Percentiles rank a stretch among this genome's conserved stretches.
phyloP scores from a whole-genome alignment of 139 green algal genomes.

The Spirogloea muscicola region DNA sequence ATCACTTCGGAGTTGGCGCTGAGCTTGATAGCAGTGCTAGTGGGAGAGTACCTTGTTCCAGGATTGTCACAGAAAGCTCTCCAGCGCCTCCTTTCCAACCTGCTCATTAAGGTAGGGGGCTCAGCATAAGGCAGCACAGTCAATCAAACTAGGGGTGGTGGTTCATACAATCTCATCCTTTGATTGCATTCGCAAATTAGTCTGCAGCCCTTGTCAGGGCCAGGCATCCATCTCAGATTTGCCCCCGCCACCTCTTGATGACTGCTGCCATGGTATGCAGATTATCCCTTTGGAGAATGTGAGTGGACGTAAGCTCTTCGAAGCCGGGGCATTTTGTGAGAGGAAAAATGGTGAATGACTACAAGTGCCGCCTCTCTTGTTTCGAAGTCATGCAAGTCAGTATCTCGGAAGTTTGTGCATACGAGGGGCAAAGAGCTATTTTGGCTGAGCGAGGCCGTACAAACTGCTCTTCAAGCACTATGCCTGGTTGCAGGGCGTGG shows the following conservation, averaged over 20 bases:
- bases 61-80: not conserved
- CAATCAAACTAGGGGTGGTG: too few relatives aligned
- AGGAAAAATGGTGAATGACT: conserved; percentile 80
- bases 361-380: not conserved
- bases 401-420: not conserved
- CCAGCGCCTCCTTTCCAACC: not conserved
- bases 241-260: not conserved
- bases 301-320: conserved; percentile 72
- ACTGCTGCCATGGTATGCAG: conserved; percentile 57
- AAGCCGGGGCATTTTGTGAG: conserved; percentile 81
- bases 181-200: not conserved
- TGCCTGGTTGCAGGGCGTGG: conserved; percentile 62
- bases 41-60: not conserved
- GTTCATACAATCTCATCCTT: not conserved
- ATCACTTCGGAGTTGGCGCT: conserved; percentile 17
- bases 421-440: not conserved
- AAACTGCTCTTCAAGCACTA: not conserved
- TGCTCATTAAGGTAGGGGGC: not conserved
- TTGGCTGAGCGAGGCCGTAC: not conserved
- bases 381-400: not conserved
- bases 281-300: conserved; percentile 93
- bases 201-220: not conserved
- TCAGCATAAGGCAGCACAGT: not conserved
- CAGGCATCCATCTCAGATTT: not conserved
- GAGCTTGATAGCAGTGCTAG: conserved; percentile 7